phyloP scores from a whole-genome alignment of 208 protist genomes.

The Endotrypanum monterogeii region DNA sequence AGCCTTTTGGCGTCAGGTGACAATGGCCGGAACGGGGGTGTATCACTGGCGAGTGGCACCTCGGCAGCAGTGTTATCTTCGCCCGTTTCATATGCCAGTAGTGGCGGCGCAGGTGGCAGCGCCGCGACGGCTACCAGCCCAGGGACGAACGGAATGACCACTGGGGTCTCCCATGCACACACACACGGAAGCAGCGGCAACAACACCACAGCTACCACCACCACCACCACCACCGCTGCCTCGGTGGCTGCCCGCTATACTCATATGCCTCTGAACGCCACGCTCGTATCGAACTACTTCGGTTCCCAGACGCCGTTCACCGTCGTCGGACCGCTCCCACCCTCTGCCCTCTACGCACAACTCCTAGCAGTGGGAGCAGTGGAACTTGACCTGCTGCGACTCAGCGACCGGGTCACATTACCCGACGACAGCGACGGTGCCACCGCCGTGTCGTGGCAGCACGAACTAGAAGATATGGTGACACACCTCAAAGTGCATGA shows the following conservation, averaged over 20 bases:
- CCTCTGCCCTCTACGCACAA: conserved; percentile 56
- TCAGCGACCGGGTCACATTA: background rate
- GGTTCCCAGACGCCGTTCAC: conserved; percentile 74
- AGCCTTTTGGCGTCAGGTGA: background rate
- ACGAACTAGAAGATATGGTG: conserved; percentile 25
- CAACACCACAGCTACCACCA: background rate
- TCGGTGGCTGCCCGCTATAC: conserved; percentile 22
- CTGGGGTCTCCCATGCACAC: background rate
- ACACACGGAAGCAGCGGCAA: background rate
- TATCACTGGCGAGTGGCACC: background rate
- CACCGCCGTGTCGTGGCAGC: conserved; percentile 19
- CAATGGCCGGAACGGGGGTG: background rate
- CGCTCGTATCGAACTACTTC: conserved; percentile 65
- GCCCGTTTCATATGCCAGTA: background rate
- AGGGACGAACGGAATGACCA: background rate
- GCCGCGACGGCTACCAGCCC: background rate
- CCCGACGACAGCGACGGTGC: background rate
- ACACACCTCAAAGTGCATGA: conserved; percentile 17
- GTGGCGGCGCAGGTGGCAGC: background rate
- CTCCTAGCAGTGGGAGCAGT: conserved; percentile 68
- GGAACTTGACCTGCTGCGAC: conserved; percentile 39
- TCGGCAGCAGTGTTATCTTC: background rate
- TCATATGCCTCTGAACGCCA: conserved; percentile 40
- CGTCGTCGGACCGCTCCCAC: conserved; percentile 43
- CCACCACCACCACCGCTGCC: conserved; percentile 3